Conservation (phyloP, 805 yeast genomes). For the Metschnikowia arizonensis region DNA sequence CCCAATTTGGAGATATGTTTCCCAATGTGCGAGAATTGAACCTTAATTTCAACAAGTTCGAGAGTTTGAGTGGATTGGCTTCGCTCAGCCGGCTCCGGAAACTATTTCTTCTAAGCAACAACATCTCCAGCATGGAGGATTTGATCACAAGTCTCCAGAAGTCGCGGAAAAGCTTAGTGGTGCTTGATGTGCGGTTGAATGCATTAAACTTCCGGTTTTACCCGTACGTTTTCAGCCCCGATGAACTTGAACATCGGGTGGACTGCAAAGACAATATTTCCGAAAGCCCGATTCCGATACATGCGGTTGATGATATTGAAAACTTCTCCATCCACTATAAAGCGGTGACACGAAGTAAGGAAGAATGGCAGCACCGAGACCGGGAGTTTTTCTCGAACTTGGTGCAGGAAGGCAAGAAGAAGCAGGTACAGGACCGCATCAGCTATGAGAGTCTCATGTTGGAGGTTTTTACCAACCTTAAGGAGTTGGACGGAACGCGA, state of each 20-base stretch:
- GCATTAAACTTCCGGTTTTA: constrained; percentile 45
- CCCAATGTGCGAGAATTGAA: constrained; percentile 48
- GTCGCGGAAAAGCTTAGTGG: constrained; percentile 30
- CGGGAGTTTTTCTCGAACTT: constrained; percentile 25
- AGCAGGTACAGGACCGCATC: constrained; percentile 22
- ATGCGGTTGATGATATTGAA: constrained; percentile 49
- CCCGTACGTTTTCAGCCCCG: constrained; percentile 51
- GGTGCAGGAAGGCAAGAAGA: constrained; percentile 17
- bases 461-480: constrained; percentile 31
- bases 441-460: constrained; percentile 35
- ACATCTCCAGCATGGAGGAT: constrained; percentile 31
- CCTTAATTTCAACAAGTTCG: constrained; percentile 46
- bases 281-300: constrained; percentile 39
- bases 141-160: constrained; percentile 30
- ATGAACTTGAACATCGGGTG: constrained; percentile 27
- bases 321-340: constrained; percentile 47
- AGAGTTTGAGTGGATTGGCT: constrained; percentile 31
- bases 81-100: constrained; percentile 33
- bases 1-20: constrained; percentile 33
- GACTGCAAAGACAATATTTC: constrained; percentile 3
- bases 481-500: constrained; percentile 35
- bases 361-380: constrained; percentile 41
- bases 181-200: constrained; percentile 48
- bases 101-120: constrained; percentile 45
- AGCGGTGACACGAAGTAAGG: constrained; percentile 32